Conservation (phyloP, 306 rosid genomes). For the Cucurbita moschata region DNA sequence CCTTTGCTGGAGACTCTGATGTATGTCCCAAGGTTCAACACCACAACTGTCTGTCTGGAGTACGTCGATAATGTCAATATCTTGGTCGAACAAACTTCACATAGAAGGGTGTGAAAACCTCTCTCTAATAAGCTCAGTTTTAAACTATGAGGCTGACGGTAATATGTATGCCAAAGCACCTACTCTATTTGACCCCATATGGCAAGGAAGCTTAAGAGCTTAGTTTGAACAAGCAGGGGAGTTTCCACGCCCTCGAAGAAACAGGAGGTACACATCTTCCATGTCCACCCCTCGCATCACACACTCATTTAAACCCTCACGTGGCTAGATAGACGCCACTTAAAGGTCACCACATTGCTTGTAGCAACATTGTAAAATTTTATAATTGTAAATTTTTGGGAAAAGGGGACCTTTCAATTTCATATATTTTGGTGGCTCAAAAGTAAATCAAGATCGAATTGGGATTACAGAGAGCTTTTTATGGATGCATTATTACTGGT, state of each 20-base stretch:
- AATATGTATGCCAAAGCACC: too few species aligned
- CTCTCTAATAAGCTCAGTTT: too few species aligned
- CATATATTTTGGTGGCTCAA: background rate
- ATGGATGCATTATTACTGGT: background rate
- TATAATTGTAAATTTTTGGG: background rate
- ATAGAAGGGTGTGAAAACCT: constrained; percentile 30
- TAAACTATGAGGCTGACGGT: too few species aligned
- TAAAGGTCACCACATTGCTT: too few species aligned
- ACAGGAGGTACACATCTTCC: constrained; percentile 33
- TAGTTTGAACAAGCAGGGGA: constrained; percentile 21
- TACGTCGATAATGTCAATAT: constrained; percentile 44
- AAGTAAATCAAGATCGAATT: background rate
- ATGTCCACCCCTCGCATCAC: too few species aligned
- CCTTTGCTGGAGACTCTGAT: constrained; percentile 75
- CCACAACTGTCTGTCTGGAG: constrained; percentile 67
- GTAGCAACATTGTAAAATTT: too few species aligned
- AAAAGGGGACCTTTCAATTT: background rate
- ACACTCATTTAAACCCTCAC: too few species aligned
- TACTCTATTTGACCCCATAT: constrained; percentile 52
- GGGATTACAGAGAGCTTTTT: background rate
- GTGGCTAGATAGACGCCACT: too few species aligned
- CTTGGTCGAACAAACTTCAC: constrained; percentile 80
- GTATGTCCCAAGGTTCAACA: constrained; percentile 52
- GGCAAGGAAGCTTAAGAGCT: constrained; percentile 31
- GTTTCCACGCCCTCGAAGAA: constrained; percentile 35